phyloP scores from a whole-genome alignment of 768 basidiomycete species.

The Pholiota microspora region DNA sequence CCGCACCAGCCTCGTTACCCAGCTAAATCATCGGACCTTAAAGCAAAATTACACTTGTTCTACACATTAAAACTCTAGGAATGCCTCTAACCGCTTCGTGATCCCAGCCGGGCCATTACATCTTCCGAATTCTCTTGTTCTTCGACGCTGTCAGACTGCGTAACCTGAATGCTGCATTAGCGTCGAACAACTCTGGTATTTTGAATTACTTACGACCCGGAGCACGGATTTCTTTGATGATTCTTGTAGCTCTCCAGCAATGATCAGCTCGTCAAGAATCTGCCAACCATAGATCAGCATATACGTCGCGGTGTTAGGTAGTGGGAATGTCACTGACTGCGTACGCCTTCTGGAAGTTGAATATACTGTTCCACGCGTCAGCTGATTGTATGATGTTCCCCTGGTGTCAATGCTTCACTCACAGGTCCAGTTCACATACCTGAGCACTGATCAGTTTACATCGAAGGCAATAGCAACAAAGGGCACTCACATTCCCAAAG shows the following conservation, averaged over 20 bases:
- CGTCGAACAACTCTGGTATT: not conserved
- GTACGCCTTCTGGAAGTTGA: constrained; percentile 99
- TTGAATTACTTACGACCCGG: constrained; percentile 36
- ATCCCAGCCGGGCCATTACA: constrained; percentile 72
- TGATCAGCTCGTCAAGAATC: constrained; percentile 96
- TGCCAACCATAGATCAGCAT: constrained; percentile 15
- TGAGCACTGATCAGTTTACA: constrained; percentile 24
- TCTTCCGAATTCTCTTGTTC: constrained; percentile 87
- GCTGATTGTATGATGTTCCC: constrained; percentile 11
- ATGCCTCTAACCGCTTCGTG: constrained; percentile 60
- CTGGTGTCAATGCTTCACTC: constrained; percentile 28
- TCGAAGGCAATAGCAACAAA: not conserved
- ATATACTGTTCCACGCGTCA: constrained; percentile 61
- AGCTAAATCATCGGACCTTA: constrained; percentile 47
- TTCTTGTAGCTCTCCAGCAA: constrained; percentile 96
- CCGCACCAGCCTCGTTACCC: not conserved
- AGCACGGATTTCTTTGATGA: constrained; percentile 92
- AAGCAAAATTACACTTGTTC: constrained; percentile 20
- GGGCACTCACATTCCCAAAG: constrained; percentile 79
- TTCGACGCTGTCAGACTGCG: constrained; percentile 80
- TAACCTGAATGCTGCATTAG: constrained; percentile 52
- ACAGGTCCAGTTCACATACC: constrained; percentile 97
- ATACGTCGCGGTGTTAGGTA: constrained; percentile 1
- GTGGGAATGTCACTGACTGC: constrained; percentile 49
- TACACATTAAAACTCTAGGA: constrained; percentile 15